Conservation (phyloP, 768 basidiomycete species). For the Filobasidium floriforme region DNA sequence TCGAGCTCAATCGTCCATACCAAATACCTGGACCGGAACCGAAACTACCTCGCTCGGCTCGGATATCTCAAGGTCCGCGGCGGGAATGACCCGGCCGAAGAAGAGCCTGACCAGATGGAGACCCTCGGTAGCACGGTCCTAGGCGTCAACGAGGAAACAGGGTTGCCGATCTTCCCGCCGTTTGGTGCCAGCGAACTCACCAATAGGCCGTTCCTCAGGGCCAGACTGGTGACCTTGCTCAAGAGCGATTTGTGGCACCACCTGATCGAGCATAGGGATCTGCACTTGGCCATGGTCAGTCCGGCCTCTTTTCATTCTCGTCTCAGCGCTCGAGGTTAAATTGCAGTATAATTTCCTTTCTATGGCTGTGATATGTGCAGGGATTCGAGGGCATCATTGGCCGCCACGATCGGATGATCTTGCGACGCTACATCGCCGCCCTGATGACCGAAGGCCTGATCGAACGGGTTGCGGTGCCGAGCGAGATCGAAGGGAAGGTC, state of each 20-base stretch:
- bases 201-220: constrained; percentile 15
- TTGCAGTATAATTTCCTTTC: not conserved
- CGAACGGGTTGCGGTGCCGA: constrained; percentile 19
- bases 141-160: constrained; percentile 4
- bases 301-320: not conserved
- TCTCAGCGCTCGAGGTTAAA: no score
- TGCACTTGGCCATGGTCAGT: constrained; percentile 19
- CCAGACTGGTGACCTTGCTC: constrained; percentile 16
- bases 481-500: not conserved
- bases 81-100: not conserved
- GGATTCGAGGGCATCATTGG: constrained; percentile 10
- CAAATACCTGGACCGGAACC: constrained; percentile 17
- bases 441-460: constrained; percentile 17
- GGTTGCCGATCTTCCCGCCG: constrained; percentile 17
- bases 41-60: constrained; percentile 4
- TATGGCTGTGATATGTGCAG: not conserved
- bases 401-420: constrained; percentile 4
- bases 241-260: constrained; percentile 21
- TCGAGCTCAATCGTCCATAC: constrained; percentile 18
- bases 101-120: not conserved
- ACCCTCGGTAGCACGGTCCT: not conserved
- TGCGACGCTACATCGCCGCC: constrained; percentile 4
- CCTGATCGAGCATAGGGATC: constrained; percentile 19
- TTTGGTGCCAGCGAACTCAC: constrained; percentile 16
- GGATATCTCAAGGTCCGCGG: not conserved